phyloP scores from a whole-genome alignment of 2,329 filamentous ascomycete genomes.

The Rutstroemia sp. region DNA sequence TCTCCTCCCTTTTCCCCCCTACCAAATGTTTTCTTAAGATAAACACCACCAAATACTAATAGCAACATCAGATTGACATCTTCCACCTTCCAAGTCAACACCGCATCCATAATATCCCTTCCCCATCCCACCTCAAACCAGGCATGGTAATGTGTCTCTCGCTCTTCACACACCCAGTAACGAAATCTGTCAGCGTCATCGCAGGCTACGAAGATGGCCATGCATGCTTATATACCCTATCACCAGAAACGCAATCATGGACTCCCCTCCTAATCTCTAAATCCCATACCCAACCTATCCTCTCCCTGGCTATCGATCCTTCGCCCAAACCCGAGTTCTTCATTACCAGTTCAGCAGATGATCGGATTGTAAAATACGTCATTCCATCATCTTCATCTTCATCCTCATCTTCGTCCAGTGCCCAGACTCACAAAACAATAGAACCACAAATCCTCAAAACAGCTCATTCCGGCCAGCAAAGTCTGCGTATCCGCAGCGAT shows the following conservation, averaged over 20 bases:
- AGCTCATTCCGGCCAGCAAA: conserved; percentile 86
- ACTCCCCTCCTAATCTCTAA: conserved; percentile 54
- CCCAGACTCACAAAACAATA: conserved; percentile 1
- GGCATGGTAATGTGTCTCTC: conserved; percentile 88
- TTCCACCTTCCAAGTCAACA: conserved; percentile 71
- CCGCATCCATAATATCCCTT: conserved; percentile 52
- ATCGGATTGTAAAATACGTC: conserved; percentile 68
- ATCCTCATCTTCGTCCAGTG: not conserved
- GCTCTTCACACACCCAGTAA: conserved; percentile 42
- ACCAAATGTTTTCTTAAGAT: conserved; percentile 3
- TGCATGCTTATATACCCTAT: conserved; percentile 50
- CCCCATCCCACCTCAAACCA: conserved; percentile 38
- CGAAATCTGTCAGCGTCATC: conserved; percentile 50
- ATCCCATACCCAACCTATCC: conserved; percentile 69
- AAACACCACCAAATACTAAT: conserved; percentile 14
- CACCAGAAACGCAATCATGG: not conserved
- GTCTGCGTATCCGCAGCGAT: conserved; percentile 68
- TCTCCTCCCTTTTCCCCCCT: not conserved
- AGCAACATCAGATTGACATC: conserved; percentile 56
- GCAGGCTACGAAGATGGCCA: conserved; percentile 84
- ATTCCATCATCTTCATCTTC: conserved; percentile 36
- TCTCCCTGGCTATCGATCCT: conserved; percentile 63
- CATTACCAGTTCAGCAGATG: conserved; percentile 77
- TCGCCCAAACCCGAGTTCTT: conserved; percentile 48
- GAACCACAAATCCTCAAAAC: conserved; percentile 58